Conservation (phyloP, 139 green algal species). For the Eudorina sp. region DNA sequence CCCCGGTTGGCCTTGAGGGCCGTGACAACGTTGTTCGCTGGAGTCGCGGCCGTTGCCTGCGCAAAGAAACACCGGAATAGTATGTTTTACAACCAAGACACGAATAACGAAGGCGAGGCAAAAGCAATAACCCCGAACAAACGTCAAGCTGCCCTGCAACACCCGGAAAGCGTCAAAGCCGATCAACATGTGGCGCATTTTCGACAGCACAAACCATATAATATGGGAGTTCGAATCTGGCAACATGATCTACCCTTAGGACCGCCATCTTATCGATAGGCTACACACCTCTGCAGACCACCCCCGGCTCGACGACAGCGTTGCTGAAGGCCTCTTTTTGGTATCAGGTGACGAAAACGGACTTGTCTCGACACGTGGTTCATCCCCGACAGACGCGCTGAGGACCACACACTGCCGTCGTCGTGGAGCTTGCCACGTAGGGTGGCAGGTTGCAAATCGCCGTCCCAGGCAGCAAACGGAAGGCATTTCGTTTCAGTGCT, state of each 20-base stretch:
- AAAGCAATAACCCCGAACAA: no score
- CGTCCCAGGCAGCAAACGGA: background rate
- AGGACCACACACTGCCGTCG: conserved; percentile 23
- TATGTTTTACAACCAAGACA: no score
- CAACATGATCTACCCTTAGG: background rate
- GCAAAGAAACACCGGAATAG: no score
- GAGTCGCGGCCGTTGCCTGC: background rate
- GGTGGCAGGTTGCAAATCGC: background rate
- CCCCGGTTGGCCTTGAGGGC: background rate
- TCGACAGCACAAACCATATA: no score
- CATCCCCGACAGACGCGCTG: background rate
- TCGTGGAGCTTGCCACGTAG: background rate
- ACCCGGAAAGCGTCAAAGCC: no score
- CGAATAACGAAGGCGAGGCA: no score
- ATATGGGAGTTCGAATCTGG: background rate
- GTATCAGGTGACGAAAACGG: no score
- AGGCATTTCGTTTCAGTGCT: background rate
- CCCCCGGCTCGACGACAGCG: background rate
- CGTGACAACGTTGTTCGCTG: background rate
- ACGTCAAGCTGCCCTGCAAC: no score
- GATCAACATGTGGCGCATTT: no score
- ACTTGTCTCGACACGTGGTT: background rate
- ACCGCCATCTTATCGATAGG: background rate
- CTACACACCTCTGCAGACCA: background rate
- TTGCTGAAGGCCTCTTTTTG: background rate